Evolutionary conservation across 495 filamentous ascomycete genomes (phyloP).

Genomic region (Talaromyces nanjingensis): DNA sequence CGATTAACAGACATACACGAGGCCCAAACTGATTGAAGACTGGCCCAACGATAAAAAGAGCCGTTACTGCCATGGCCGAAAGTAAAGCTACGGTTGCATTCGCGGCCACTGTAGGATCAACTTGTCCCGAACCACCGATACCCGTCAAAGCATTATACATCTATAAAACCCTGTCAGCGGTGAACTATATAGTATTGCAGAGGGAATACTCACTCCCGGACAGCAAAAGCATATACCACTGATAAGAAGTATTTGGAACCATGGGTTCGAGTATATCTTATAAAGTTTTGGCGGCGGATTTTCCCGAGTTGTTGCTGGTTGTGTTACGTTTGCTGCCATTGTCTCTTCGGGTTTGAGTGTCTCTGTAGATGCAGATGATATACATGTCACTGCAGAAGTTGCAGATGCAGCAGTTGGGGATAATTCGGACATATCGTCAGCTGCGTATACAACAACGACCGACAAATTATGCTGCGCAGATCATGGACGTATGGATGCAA

Average conservation of each 20-base stretch:
- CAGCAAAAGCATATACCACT: slow-evolving; percentile 73
- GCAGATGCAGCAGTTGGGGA: not conserved
- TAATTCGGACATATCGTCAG: not conserved
- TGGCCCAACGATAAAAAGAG: slow-evolving; percentile 35
- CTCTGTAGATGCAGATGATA: not conserved
- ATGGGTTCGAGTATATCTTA: slow-evolving; percentile 24
- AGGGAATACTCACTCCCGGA: slow-evolving; percentile 41
- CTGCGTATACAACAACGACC: not conserved
- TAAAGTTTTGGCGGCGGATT: not conserved
- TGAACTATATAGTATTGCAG: not conserved
- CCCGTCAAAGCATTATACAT: slow-evolving; percentile 68
- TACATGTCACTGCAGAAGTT: not conserved
- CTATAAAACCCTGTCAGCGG: slow-evolving; percentile 10
- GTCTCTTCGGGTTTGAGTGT: not conserved
- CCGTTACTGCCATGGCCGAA: slow-evolving; percentile 29
- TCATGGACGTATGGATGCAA: not conserved
- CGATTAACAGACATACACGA: slow-evolving; percentile 30
- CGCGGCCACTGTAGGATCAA: slow-evolving; percentile 30
- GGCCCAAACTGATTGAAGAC: slow-evolving; percentile 35
- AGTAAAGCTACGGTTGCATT: slow-evolving; percentile 38
- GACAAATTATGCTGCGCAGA: not conserved
- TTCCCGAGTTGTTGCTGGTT: not conserved
- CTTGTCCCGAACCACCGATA: slow-evolving; percentile 48
- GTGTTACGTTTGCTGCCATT: not conserved
- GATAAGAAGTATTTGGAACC: slow-evolving; percentile 39